Evolutionary conservation across 441 rosid species (phyloP), one percentile per base, ranked within the genome.

Genomic region (Monsonia emarginata): DNA sequence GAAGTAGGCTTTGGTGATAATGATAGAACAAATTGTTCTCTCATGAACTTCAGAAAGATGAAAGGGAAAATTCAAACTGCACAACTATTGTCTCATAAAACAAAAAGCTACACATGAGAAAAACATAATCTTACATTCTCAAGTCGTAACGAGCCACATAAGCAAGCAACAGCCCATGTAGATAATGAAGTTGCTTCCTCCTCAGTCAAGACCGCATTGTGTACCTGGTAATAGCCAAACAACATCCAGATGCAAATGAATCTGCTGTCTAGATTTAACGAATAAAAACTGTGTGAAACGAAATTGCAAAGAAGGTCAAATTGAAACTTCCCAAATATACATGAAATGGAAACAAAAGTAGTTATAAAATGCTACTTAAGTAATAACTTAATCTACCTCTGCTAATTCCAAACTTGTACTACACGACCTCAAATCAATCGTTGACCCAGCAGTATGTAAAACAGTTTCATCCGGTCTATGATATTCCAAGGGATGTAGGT

Each of bases 171-270:
- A 68, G 98, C 85, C 95, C 98, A 94, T 31, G 81, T 83, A 62
- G 98, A 94, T 65, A 94, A 70, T 40, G 98, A 88, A 71, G 79
- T 77, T 38, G 96, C 93, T 82, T 94, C 98, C 82, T 94, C 98
- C 83, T 89, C 97, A 11, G 81, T 89, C 72, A 77, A 74, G 46
- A 90, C 84, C 38, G 96, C 89, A 69, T 73, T 73, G 66, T 83
- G 85, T 70, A 95, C 93, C 97, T 90, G 79, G 69, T 54, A 64
- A 65, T 67, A 71, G 68, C 59, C 58, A 77, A 80, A 69, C 30
- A 79, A 19, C 34, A 73, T 72, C 14, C 65, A 72, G 52, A 75
- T 48, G 66, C 56, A 28, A 42, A 40, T 16, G 22, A 65, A 54
- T 68, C n/a, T n/a, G n/a, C n/a, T n/a, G n/a, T 34, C 57, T 9